These are phyloP conservation scores for Noccaea bulbosa DNA, from an alignment of 345 rosid genomes.

Conservation along the genomic window DNA sequence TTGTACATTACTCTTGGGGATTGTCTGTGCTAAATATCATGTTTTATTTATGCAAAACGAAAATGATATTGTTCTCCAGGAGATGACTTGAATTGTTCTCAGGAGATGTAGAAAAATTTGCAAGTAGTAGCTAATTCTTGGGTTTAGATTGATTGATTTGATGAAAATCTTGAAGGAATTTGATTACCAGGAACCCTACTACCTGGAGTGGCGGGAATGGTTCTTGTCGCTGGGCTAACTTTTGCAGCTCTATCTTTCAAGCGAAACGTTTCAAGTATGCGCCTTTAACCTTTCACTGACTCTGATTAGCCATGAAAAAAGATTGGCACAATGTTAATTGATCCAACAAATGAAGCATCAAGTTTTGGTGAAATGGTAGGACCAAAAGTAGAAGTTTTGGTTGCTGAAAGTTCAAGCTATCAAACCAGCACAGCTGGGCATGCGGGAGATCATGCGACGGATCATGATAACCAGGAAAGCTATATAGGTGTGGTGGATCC, in stretches of 20 bases:
- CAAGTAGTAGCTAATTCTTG: slow-evolving; percentile 23
- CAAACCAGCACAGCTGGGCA: slow-evolving; percentile 33
- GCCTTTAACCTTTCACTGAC: background rate
- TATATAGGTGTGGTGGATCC: slow-evolving; percentile 41
- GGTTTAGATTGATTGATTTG: slow-evolving; percentile 39
- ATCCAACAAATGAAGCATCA: background rate
- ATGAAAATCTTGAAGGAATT: slow-evolving; percentile 59
- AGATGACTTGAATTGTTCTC: no score
- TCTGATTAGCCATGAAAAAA: background rate
- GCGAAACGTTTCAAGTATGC: slow-evolving; percentile 57
- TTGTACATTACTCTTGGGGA: no score
- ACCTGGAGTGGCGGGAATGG: slow-evolving; percentile 68
- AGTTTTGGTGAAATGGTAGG: slow-evolving; percentile 45
- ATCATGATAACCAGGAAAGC: slow-evolving; percentile 40
- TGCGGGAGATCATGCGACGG: slow-evolving; percentile 28
- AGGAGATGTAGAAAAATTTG: no score
- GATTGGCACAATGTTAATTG: background rate
- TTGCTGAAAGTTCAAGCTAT: slow-evolving; percentile 43
- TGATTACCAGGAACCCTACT: slow-evolving; percentile 65
- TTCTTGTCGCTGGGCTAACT: slow-evolving; percentile 61
- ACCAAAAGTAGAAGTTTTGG: slow-evolving; percentile 56
- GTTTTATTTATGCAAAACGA: no score
- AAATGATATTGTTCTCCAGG: no score
- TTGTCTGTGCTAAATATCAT: no score
- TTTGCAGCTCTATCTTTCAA: slow-evolving; percentile 65